Percentiles rank a stretch among this genome's conserved stretches.
phyloP scores from a whole-genome alignment of 495 filamentous ascomycete genomes.

The Neurospora sp. region DNA sequence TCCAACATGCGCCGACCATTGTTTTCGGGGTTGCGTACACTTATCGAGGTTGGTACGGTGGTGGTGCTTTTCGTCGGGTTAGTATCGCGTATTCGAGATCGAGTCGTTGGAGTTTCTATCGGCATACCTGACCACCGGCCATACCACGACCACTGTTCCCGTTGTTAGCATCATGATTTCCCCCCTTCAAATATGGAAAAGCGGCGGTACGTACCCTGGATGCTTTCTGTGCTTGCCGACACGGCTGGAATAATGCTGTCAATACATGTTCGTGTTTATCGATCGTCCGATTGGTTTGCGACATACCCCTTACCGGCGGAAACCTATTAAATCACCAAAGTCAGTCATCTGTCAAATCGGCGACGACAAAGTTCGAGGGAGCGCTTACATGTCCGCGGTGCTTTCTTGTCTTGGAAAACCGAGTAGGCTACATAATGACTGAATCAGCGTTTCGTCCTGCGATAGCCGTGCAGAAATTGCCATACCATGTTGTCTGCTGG shows the following conservation, averaged over 20 bases:
- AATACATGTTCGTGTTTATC: constrained; percentile 14
- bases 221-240: constrained; percentile 32
- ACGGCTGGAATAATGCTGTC: constrained; percentile 18
- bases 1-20: neutral
- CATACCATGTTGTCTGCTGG: constrained; percentile 26
- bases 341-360: constrained; percentile 13
- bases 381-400: constrained; percentile 29
- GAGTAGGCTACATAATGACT: constrained; percentile 19
- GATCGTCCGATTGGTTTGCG: constrained; percentile 10
- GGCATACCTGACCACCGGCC: constrained; percentile 29
- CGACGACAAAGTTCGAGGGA: neutral
- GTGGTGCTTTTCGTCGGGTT: constrained; percentile 25
- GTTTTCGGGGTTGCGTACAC: constrained; percentile 15
- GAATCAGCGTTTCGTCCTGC: constrained; percentile 15
- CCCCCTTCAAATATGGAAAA: neutral
- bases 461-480: constrained; percentile 4
- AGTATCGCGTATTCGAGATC: constrained; percentile 8
- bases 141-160: constrained; percentile 25
- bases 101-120: neutral
- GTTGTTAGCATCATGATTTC: neutral
- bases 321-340: constrained; percentile 17
- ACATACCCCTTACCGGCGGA: constrained; percentile 32
- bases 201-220: constrained; percentile 6
- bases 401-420: constrained; percentile 31
- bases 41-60: constrained; percentile 29